Percentiles rank a stretch among this genome's conserved stretches.
Evolutionary conservation across 2,329 filamentous ascomycete genomes (phyloP).

Genomic region (Pestalotiopsis sp.): DNA sequence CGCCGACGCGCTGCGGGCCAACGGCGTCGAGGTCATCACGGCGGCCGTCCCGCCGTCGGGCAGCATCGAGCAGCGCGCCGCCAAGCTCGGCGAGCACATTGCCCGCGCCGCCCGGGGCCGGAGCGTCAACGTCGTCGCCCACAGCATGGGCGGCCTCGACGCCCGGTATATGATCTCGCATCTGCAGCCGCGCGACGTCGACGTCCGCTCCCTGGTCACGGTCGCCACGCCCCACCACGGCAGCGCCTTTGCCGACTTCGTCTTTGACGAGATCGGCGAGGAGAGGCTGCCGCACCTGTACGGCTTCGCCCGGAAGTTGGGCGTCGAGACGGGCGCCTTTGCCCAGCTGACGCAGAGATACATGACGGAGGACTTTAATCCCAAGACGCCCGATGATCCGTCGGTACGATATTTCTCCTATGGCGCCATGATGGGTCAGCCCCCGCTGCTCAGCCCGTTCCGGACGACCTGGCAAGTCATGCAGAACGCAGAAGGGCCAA

Average conservation of each 20-base stretch:
- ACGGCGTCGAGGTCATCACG: conserved; percentile 58
- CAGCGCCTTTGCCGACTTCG: conserved; percentile 56
- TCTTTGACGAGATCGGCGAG: conserved; percentile 48
- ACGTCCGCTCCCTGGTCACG: conserved; percentile 54
- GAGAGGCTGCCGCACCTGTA: conserved; percentile 57
- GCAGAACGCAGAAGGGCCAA: conserved; percentile 54
- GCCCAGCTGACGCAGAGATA: conserved; percentile 60
- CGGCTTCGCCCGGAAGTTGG: conserved; percentile 48
- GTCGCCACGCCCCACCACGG: conserved; percentile 58
- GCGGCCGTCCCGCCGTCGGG: conserved; percentile 63
- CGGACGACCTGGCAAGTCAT: conserved; percentile 54
- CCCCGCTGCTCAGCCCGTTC: conserved; percentile 68
- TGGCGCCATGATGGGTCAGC: conserved; percentile 51
- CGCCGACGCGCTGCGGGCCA: conserved; percentile 54
- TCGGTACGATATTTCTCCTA: conserved; percentile 64
- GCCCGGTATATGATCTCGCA: conserved; percentile 66
- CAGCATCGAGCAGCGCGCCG: conserved; percentile 62
- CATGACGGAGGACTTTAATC: conserved; percentile 62
- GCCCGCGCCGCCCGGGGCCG: conserved; percentile 43
- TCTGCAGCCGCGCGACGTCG: conserved; percentile 47
- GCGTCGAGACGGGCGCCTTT: conserved; percentile 62
- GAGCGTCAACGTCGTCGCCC: conserved; percentile 76
- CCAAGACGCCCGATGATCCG: conserved; percentile 52
- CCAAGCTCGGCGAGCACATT: conserved; percentile 57
- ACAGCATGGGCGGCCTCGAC: conserved; percentile 69